phyloP scores from a whole-genome alignment of 768 basidiomycete species.

The Panaeolus papilionaceus region DNA sequence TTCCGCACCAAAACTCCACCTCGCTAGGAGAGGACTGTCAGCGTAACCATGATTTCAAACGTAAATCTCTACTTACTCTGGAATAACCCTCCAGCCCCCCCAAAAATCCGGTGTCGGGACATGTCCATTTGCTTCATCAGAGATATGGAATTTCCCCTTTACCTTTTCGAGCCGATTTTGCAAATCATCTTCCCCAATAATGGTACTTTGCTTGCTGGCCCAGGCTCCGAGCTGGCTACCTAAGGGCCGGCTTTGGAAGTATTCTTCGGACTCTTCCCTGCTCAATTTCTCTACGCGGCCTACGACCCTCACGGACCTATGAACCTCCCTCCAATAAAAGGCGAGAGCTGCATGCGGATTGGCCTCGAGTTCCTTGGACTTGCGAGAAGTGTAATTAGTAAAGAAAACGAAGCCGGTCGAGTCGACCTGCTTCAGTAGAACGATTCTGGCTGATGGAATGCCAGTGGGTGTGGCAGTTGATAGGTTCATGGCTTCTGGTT shows the following conservation, averaged over 20 bases:
- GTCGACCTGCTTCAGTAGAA: conserved; percentile 93
- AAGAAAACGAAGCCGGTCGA: conserved; percentile 91
- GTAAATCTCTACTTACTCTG: conserved; percentile 60
- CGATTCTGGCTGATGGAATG: conserved; percentile 87
- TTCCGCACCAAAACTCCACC: conserved; percentile 97
- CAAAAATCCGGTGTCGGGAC: conserved; percentile 89
- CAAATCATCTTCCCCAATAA: conserved; percentile 78
- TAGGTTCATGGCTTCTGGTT: conserved; percentile 91
- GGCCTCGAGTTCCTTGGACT: conserved; percentile 77
- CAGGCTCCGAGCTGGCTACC: conserved; percentile 91
- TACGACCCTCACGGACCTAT: conserved; percentile 81
- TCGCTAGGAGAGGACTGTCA: conserved; percentile 61
- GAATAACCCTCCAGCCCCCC: conserved; percentile 97
- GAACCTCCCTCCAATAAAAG: conserved; percentile 92
- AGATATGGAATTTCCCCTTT: conserved; percentile 60
- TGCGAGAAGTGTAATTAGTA: conserved; percentile 96
- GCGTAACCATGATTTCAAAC: conserved; percentile 5
- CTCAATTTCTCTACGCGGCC: conserved; percentile 84
- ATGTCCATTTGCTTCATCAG: conserved; percentile 47
- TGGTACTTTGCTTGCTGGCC: conserved; percentile 88
- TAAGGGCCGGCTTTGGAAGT: conserved; percentile 82
- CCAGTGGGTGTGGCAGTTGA: conserved; percentile 75
- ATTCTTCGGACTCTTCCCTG: conserved; percentile 76
- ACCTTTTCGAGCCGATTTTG: conserved; percentile 63
- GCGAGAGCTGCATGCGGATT: conserved; percentile 85